Evolutionary conservation across 2,329 filamentous ascomycete species (phyloP).

Genomic region (Dothistroma pini): DNA sequence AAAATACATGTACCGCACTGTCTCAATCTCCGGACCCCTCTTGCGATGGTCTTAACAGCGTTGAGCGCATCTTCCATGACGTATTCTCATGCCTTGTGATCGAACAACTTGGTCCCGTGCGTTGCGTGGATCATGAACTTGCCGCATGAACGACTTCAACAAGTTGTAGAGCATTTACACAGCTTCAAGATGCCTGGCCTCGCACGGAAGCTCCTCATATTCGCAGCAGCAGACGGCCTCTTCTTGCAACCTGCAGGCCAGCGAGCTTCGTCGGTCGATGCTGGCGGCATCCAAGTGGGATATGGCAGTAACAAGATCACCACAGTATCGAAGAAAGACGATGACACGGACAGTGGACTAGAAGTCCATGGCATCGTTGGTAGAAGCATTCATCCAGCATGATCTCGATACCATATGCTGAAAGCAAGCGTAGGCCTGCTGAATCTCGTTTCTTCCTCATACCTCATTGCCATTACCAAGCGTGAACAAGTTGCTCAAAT

Average conservation of each 20-base stretch:
- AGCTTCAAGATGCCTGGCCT: constrained; percentile 63
- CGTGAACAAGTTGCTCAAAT: constrained; percentile 88
- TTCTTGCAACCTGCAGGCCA: constrained; percentile 68
- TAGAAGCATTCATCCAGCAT: constrained; percentile 33
- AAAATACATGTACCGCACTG: too few relatives aligned
- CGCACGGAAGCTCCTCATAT: constrained; percentile 72
- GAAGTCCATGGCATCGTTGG: constrained; percentile 55
- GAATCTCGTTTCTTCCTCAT: constrained; percentile 74
- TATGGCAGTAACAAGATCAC: constrained; percentile 51
- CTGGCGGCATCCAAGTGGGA: constrained; percentile 13
- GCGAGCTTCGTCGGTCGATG: constrained; percentile 36
- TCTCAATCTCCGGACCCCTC: too few relatives aligned
- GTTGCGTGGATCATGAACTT: background rate
- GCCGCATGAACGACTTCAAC: background rate
- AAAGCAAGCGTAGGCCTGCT: constrained; percentile 64
- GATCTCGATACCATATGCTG: constrained; percentile 6
- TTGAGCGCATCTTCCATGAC: background rate
- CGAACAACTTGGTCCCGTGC: background rate
- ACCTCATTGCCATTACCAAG: constrained; percentile 80
- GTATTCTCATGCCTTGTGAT: background rate
- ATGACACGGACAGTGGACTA: constrained; percentile 40
- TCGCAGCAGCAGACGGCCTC: constrained; percentile 75
- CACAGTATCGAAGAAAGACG: constrained; percentile 38
- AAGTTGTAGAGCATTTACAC: background rate
- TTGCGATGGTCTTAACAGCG: too few relatives aligned